Base-by-base conservation (phyloP, 2,329 filamentous ascomycete species). In the Daldinia sp. region DNA sequence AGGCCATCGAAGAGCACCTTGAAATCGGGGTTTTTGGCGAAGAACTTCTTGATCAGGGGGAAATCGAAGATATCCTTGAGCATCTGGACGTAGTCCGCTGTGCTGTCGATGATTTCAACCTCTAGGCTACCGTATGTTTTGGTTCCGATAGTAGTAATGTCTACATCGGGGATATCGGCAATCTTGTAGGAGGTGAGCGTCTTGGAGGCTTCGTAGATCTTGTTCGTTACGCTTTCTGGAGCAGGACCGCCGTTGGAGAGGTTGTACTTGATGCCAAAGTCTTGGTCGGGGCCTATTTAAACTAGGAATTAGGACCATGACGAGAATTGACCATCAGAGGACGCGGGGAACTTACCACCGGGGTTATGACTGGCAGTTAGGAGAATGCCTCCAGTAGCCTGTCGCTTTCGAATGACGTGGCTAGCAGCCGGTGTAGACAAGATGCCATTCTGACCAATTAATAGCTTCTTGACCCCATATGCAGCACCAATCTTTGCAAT, bases 191-290 rank as follows among this genome's bases (percentile, higher is more conserved):
- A 93, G 43, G 88, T 92, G 72, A 99, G 85, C 67, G 85, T 88
- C 85, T 97, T 98, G 72, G 94, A 94, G 64, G 89, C 88, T 73
- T 94, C 92, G 82, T 87, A 98, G 78, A 99, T 98, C 83, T 96
- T 97, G 88, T 99, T 96, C 71, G 95, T 99, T 70, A 99, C 92
- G 56, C 91, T 90, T 80, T 99, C 95, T 61, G 95, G 95, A 58
- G 95, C 95, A 41, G 95, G 95, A 58, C 94, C 95, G 73, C 95
- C 95, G 76, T 99, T 98, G 78, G 93, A 85, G 62, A 99, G 85
- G 85, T 99, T 99, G 87, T 99, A 99, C 84, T 99, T 99, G 89
- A 99, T 99, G 72, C 95, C 95, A 74, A 99, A 99, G 81, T 99
- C 95, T 77, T 95, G 91, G 72, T 87, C 90, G 66, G 95, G 95